These are phyloP conservation scores for Nakaseomyces glabratus DNA, from an alignment of 1,139 yeast genomes.

Conservation along the genomic window DNA sequence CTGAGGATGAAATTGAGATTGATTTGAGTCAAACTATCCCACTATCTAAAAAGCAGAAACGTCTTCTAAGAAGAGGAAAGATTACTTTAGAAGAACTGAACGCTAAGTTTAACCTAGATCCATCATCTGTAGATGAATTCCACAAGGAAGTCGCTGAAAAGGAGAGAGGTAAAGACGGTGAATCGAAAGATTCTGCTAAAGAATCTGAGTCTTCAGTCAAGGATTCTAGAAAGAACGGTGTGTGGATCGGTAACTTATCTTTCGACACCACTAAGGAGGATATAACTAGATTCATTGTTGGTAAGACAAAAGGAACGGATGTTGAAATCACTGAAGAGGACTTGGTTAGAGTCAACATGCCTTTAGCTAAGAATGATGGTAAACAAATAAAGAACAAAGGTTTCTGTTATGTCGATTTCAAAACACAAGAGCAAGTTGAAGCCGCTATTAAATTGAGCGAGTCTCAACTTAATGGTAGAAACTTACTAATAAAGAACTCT, in stretches of 20 bases:
- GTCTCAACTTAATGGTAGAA: conserved; percentile 68
- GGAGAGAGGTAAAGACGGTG: conserved; percentile 15
- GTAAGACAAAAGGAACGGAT: conserved; percentile 44
- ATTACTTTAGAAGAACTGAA: conserved; percentile 50
- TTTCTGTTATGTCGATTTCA: conserved; percentile 84
- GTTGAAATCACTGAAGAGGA: conserved; percentile 37
- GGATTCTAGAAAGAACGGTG: conserved; percentile 50
- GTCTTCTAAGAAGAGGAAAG: conserved; percentile 70
- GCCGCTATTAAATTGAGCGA: conserved; percentile 65
- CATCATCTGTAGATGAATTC: conserved; percentile 31
- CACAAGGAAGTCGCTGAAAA: conserved; percentile 27
- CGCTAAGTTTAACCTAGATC: conserved; percentile 36
- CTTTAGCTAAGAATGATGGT: conserved; percentile 45
- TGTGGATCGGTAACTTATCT: conserved; percentile 90
- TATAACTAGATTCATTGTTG: conserved; percentile 51
- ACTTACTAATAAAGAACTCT: conserved; percentile 73
- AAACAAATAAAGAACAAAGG: conserved; percentile 57
- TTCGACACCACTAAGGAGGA: conserved; percentile 80
- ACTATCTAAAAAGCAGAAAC: conserved; percentile 81
- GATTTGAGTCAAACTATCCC: conserved; percentile 74
- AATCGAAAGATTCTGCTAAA: conserved; percentile 16
- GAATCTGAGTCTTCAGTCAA: conserved; percentile 19
- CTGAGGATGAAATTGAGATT: conserved; percentile 61
- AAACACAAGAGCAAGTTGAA: conserved; percentile 52
- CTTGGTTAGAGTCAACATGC: conserved; percentile 56